These are phyloP conservation scores for Asterochloris sp. DNA, from an alignment of 139 green algal species.

Conservation along the genomic window DNA sequence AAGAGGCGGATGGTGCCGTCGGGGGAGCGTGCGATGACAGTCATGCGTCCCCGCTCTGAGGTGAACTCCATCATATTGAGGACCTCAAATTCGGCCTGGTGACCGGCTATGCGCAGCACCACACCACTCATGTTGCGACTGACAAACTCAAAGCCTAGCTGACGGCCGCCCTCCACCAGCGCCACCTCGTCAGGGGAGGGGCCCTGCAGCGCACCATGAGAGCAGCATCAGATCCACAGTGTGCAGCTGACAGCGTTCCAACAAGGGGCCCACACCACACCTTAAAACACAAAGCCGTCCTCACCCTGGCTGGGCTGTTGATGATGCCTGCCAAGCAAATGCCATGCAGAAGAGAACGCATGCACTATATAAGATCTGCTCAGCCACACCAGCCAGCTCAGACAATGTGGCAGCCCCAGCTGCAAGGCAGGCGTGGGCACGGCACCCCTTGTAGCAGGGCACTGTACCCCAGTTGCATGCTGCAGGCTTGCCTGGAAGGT, in stretches of 20 bases:
- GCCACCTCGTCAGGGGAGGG: constrained; percentile 64
- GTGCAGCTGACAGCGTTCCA: neutral
- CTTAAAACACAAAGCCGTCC: no score
- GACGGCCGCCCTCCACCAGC: constrained; percentile 60
- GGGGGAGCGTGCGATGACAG: constrained; percentile 41
- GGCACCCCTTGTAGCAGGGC: no score
- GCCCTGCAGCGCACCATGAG: constrained; percentile 22
- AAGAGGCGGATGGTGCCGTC: constrained; percentile 51
- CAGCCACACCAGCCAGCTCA: no score
- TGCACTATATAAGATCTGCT: no score
- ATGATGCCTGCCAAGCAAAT: no score
- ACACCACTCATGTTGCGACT: constrained; percentile 29
- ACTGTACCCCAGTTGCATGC: no score
- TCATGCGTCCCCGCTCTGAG: constrained; percentile 42
- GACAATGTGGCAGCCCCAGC: no score
- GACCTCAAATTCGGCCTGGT: constrained; percentile 47
- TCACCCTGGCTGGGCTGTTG: no score
- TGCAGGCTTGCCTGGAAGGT: constrained; percentile 16
- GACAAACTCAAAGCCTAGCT: constrained; percentile 62
- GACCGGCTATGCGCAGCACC: constrained; percentile 19
- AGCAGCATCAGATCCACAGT: neutral
- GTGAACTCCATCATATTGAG: constrained; percentile 74
- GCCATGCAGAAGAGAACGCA: no score
- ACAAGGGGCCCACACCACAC: no score
- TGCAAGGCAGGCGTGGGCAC: no score